Conservation (phyloP, 306 rosid genomes). For the Rosa persica region DNA sequence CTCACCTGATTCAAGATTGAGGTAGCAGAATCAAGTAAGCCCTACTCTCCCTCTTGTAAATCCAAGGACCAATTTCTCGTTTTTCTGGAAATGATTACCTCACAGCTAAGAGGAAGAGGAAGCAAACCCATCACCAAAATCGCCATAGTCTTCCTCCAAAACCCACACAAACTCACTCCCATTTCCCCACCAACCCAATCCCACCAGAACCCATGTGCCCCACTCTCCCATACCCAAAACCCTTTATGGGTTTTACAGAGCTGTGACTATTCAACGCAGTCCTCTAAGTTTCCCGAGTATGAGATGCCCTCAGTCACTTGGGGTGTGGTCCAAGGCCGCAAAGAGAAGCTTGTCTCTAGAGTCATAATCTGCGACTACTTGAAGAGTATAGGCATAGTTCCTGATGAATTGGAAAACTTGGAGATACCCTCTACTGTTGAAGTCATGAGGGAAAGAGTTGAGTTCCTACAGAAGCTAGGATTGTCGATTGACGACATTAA, state of each 20-base stretch:
- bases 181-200: conserved; percentile 23
- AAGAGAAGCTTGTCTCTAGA: conserved; percentile 85
- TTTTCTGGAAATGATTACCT: conserved; percentile 23
- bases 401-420: conserved; percentile 72
- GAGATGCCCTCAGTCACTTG: conserved; percentile 94
- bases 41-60: neutral
- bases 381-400: conserved; percentile 75
- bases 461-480: conserved; percentile 79
- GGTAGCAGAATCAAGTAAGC: conserved; percentile 2
- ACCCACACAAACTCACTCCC: conserved; percentile 23
- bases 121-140: conserved; percentile 41
- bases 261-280: conserved; percentile 47
- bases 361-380: conserved; percentile 79
- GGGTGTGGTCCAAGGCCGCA: conserved; percentile 94
- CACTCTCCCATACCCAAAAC: conserved; percentile 34
- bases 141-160: conserved; percentile 23
- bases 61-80: neutral
- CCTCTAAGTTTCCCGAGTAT: conserved; percentile 76
- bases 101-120: conserved; percentile 41
- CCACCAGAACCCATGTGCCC: conserved; percentile 23
- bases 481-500: conserved; percentile 72
- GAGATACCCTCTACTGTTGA: conserved; percentile 90
- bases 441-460: conserved; percentile 81
- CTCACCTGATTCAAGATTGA: neutral
- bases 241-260: conserved; percentile 48